These are phyloP conservation scores for Lavandula angustifolia DNA, from an alignment of 257 asterid species.

Conservation along the genomic window DNA sequence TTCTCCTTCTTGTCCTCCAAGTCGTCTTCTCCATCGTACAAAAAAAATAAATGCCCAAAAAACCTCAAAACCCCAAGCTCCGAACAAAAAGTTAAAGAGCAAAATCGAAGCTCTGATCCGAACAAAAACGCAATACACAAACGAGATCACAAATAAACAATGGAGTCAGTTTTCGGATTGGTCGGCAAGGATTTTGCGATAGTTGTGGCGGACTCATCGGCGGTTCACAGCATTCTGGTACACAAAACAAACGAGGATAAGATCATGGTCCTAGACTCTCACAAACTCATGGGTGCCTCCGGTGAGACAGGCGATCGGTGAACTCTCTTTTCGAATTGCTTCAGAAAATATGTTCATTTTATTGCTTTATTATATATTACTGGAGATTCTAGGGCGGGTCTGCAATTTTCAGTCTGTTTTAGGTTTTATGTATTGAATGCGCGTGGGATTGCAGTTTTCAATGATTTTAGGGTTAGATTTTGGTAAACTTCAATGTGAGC, in stretches of 20 bases:
- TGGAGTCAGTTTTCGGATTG: constrained; percentile 96
- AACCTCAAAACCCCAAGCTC: constrained; percentile 24
- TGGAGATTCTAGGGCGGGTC: not conserved
- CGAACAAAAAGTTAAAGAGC: not conserved
- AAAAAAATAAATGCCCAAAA: constrained; percentile 18
- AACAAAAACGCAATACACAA: constrained; percentile 3
- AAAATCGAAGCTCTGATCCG: constrained; percentile 35
- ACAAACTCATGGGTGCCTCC: constrained; percentile 93
- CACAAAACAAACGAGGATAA: constrained; percentile 97
- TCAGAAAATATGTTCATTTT: not conserved
- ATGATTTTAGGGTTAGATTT: constrained; percentile 20
- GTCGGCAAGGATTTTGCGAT: constrained; percentile 85
- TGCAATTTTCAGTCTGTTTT: not conserved
- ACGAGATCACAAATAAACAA: constrained; percentile 23
- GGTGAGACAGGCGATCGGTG: constrained; percentile 99
- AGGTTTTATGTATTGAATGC: constrained; percentile 17
- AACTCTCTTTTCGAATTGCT: constrained; percentile 11
- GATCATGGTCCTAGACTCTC: constrained; percentile 91
- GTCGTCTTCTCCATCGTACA: constrained; percentile 39
- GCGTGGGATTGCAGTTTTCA: not conserved
- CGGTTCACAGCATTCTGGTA: constrained; percentile 91
- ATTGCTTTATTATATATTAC: not conserved
- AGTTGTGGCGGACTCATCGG: constrained; percentile 92
- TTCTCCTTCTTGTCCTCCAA: constrained; percentile 65
- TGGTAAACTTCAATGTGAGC: not conserved